Percentiles rank a stretch among this genome's conserved stretches.
These are phyloP conservation scores for Lathyrus tuberosus DNA, from an alignment of 306 rosid species.

Conservation along the genomic window DNA sequence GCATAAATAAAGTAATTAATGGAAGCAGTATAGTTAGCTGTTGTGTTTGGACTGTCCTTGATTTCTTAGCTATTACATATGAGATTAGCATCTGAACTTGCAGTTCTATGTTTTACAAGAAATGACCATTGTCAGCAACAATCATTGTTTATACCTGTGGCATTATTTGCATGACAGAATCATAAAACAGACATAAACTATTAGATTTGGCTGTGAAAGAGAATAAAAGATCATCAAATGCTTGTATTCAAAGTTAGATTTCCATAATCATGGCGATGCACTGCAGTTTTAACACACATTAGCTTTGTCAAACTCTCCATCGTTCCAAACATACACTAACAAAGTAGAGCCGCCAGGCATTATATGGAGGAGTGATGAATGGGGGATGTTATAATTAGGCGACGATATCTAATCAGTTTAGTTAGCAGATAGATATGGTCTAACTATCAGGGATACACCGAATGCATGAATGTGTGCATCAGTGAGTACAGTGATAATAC, in stretches of 20 bases:
- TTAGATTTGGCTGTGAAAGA: slow-evolving; percentile 26
- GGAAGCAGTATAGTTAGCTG: slow-evolving; percentile 12
- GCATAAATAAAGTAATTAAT: slow-evolving; percentile 6
- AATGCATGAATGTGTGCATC: too few relatives aligned
- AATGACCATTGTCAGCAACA: slow-evolving; percentile 7
- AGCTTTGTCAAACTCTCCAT: background rate
- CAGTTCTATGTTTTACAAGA: slow-evolving; percentile 18
- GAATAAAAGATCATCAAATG: slow-evolving; percentile 15
- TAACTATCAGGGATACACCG: too few relatives aligned
- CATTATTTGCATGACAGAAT: slow-evolving; percentile 23
- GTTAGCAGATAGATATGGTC: too few relatives aligned
- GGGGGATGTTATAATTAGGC: too few relatives aligned
- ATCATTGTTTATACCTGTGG: background rate
- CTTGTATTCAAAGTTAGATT: background rate
- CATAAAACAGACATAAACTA: slow-evolving; percentile 16
- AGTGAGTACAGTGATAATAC: too few relatives aligned
- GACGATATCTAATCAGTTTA: too few relatives aligned
- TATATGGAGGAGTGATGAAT: too few relatives aligned
- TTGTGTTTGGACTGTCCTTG: background rate
- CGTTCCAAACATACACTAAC: too few relatives aligned
- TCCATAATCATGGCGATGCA: background rate
- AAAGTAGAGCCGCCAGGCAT: too few relatives aligned
- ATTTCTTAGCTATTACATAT: slow-evolving; percentile 16
- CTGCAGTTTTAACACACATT: background rate
- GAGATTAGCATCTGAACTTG: slow-evolving; percentile 23